A percentile compares a stretch with the other conserved stretches of the same genome.
phyloP scores from a whole-genome alignment of 1,284 basidiomycete species.

The Wallemia mellicola region DNA sequence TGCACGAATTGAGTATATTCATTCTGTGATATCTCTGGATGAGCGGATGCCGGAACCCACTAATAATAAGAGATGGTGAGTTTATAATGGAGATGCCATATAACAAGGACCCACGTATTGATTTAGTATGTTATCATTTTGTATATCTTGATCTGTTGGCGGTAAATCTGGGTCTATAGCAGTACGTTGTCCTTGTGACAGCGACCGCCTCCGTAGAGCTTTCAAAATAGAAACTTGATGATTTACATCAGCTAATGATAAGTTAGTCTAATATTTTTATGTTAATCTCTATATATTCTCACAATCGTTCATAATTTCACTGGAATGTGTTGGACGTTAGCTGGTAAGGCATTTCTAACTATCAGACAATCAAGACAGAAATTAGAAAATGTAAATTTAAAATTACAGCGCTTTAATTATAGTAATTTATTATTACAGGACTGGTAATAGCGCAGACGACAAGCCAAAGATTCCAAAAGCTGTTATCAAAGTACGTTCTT shows the following conservation, averaged over 20 bases:
- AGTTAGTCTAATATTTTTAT: too few species aligned
- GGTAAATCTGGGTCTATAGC: neutral
- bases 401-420: neutral
- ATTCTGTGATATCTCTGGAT: neutral
- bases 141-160: neutral
- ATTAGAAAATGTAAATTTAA: neutral
- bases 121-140: neutral
- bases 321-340: neutral
- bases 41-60: neutral
- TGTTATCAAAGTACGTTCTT: neutral
- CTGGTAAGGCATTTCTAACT: neutral
- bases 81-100: neutral
- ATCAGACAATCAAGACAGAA: neutral
- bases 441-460: neutral
- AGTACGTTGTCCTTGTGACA: neutral
- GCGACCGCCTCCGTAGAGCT: neutral
- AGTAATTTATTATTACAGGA: neutral
- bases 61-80: neutral
- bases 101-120: neutral
- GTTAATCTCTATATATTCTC: neutral
- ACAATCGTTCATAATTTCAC: neutral
- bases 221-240: neutral
- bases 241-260: neutral
- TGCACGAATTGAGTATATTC: neutral
- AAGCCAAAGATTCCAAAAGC: neutral